Base-by-base conservation (phyloP, 1,139 yeast genomes). In the Schwanniomyces etchellsii region DNA sequence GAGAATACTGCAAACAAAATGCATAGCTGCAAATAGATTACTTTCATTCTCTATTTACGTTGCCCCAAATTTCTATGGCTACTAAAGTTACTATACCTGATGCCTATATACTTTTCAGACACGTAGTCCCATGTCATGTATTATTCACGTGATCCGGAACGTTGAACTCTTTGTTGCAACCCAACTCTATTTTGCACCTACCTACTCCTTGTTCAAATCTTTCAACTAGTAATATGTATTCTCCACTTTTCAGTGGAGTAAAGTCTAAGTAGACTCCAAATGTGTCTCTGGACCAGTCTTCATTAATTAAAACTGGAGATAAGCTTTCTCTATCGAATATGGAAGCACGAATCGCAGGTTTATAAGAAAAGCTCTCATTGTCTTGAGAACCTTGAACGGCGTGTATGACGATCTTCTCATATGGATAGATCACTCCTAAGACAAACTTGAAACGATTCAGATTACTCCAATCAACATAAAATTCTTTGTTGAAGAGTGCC, bases 121-220 rank as follows among this genome's bases (percentile, higher is more conserved):
- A n/a, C n/a, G n/a, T n/a, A n/a, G n/a, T n/a, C n/a, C n/a, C n/a
- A n/a, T n/a, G n/a, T n/a, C n/a, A n/a, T n/a, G n/a, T n/a, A n/a
- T n/a, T n/a, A n/a, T 7, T 23, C 25, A 23, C 14, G 25, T 23
- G 14, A 14, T 31, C n/a, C 16, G 21, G 9, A 7, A 30, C 18
- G 3, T 16, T 26, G 28, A 34, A 33, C 31, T 34, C 39, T 28
- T 39, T 39, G 29, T 40, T 43, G 29, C 60, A 45, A 1, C 75
- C 77, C 27, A 66, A 44, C 7, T 56, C 59, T 3, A 71, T 59
- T 10, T 46, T 40, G 16, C 69, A 47, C 3, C 39, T 42, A 4
- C 75, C 78, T 3, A 39, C 30, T 0, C 78, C 78, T 9, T 50
- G 46, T 36, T 72, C 78, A 35, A 72, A 67, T 29, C 79, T 44